Base-by-base conservation (phyloP, 257 asterid species). In the Verbascum thapsus region DNA sequence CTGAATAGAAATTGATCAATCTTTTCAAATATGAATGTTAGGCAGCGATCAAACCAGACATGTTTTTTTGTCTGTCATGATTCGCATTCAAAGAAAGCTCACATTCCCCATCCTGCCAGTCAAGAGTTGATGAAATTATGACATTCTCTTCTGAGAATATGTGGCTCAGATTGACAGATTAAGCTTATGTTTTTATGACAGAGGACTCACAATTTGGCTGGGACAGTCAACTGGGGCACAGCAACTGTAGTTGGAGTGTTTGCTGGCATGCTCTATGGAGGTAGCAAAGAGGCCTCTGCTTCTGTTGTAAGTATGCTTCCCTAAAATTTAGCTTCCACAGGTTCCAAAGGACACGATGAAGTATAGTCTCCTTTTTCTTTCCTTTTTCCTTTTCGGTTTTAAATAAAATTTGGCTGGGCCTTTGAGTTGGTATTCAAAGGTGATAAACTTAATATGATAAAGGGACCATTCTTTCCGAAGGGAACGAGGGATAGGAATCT, bases 261-360 rank as follows among this genome's bases (percentile, higher is more conserved):
- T 79, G 90, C 97, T 53, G 99, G 99, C 65, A 72, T 92, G 94
- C 64, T 92, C 38, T 89, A 89, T 72, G 96, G 99, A 42, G 97
- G 97, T 59, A 92, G 99, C 86, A 89, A 85, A 83, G 99, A 87
- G 87, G 99, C 96, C 35, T 79, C 96, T 73, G 95, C 96, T 63
- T 92, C 99, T 66, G 91, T 87, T 76, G 98, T 91, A 75, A 86
- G 98, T 78, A 52, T 61, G 59, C 65, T 59, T 42, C 32, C 22
- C 50, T 63, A 11, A 16, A 35, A 19, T 26, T 40, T 40, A 39
- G 30, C 32, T 55, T 30, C 8, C 8, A 10, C 9, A 4, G 10
- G 26, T 18, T 44, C 23, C 16, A n/a, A n/a, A n/a, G n/a, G n/a
- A n/a, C n/a, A n/a, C n/a, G n/a, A 9, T 19, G 47, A 44, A 47